Conservation (phyloP, 495 filamentous ascomycete genomes). For the Penicillium verhagenii region DNA sequence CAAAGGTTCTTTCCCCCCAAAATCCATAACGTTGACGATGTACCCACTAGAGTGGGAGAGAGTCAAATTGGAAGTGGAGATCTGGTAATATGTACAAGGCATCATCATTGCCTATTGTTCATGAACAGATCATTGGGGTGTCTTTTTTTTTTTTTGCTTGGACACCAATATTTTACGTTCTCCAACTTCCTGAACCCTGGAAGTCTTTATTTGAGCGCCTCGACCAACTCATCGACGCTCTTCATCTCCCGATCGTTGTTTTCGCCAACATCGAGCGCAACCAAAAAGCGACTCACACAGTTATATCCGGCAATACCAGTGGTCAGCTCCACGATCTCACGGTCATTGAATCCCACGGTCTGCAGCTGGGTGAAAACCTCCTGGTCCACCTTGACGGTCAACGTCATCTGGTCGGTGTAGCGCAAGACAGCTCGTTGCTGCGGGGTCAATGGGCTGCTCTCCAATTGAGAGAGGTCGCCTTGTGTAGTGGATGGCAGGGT, state of each 20-base stretch:
- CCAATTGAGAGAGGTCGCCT: conserved; percentile 22
- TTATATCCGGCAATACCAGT: conserved; percentile 77
- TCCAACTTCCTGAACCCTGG: too few species aligned
- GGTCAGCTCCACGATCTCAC: conserved; percentile 67
- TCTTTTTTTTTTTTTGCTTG: too few species aligned
- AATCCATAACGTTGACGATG: too few species aligned
- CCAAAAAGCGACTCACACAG: neutral
- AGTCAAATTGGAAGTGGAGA: neutral
- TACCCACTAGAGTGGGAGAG: too few species aligned
- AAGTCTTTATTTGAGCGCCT: neutral
- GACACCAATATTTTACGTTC: too few species aligned
- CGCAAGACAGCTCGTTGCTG: conserved; percentile 66
- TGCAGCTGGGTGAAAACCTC: conserved; percentile 59
- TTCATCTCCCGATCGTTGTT: neutral
- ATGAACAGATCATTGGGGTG: too few species aligned
- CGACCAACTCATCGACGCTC: neutral
- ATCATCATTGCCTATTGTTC: too few species aligned
- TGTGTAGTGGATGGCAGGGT: conserved; percentile 38
- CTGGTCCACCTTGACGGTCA: conserved; percentile 56
- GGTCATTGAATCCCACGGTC: conserved; percentile 49
- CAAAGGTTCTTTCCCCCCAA: too few species aligned
- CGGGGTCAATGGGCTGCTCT: conserved; percentile 46
- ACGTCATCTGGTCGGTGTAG: conserved; percentile 38
- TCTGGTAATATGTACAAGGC: neutral
- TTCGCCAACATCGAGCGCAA: neutral